phyloP scores from a whole-genome alignment of 2,329 filamentous ascomycete species.

The Elsinoe perseae region DNA sequence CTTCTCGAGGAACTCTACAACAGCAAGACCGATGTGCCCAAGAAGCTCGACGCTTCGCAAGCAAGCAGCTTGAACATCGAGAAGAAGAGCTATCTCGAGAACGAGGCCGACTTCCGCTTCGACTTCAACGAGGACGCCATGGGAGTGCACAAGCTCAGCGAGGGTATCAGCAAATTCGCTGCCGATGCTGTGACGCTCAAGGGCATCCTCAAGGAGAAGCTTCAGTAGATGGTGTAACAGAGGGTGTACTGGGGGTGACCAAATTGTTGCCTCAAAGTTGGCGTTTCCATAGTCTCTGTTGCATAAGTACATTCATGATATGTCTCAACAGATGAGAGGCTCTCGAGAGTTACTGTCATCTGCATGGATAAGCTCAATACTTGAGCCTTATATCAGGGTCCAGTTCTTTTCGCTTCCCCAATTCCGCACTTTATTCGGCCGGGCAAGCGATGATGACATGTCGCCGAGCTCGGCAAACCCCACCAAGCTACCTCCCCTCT shows the following conservation, averaged over 20 bases:
- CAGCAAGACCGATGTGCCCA: slow-evolving; percentile 69
- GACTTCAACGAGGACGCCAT: slow-evolving; percentile 99
- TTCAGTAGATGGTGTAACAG: slow-evolving; percentile 34
- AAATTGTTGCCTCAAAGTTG: not conserved
- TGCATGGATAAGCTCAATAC: not conserved
- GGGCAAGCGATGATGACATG: slow-evolving; percentile 9
- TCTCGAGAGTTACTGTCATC: not conserved
- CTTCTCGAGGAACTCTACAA: slow-evolving; percentile 91
- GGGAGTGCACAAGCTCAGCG: slow-evolving; percentile 97
- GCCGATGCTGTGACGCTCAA: slow-evolving; percentile 93
- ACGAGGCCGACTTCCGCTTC: slow-evolving; percentile 91
- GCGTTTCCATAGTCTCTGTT: slow-evolving; percentile 5
- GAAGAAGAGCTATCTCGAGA: slow-evolving; percentile 84
- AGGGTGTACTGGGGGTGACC: not conserved
- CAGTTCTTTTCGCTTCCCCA: not conserved
- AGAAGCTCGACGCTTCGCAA: slow-evolving; percentile 75
- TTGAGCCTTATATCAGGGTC: not conserved
- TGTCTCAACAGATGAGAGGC: not conserved
- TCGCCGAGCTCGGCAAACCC: slow-evolving; percentile 16
- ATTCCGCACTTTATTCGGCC: slow-evolving; percentile 2
- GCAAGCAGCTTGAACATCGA: slow-evolving; percentile 65
- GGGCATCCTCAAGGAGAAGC: slow-evolving; percentile 82
- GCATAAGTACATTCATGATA: not conserved
- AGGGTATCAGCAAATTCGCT: slow-evolving; percentile 99
- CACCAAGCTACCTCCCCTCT: slow-evolving; percentile 6